These are phyloP conservation scores for Linum trigynum DNA, from an alignment of 345 rosid species.

Conservation along the genomic window DNA sequence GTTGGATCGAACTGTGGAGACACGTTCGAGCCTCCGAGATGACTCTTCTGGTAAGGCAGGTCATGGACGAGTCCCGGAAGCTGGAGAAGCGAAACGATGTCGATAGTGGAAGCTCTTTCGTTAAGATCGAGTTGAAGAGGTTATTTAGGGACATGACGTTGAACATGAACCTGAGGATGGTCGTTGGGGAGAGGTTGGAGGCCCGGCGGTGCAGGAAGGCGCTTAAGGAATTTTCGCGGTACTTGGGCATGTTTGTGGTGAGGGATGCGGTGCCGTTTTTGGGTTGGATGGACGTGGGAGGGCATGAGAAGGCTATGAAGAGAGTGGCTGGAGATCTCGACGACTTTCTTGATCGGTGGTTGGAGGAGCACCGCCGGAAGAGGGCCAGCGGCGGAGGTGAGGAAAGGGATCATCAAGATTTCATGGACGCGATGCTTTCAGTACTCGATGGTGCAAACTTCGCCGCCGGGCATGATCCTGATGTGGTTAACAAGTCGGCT, in stretches of 20 bases:
- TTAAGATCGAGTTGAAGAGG: neutral
- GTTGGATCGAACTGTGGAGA: neutral
- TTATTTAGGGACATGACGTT: neutral
- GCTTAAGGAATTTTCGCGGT: slow-evolving; percentile 5
- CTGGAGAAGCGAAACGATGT: no score
- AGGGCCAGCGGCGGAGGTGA: neutral
- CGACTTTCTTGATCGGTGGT: slow-evolving; percentile 7
- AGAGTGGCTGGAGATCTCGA: slow-evolving; percentile 15
- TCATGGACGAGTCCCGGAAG: neutral
- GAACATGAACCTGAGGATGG: slow-evolving; percentile 2
- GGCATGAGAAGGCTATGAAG: slow-evolving; percentile 25
- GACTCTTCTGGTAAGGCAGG: neutral
- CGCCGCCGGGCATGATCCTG: neutral
- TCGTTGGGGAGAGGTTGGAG: slow-evolving; percentile 6
- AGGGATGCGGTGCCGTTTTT: slow-evolving; percentile 23
- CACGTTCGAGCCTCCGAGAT: neutral
- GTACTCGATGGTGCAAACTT: slow-evolving; percentile 4
- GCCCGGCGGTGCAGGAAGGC: slow-evolving; percentile 15
- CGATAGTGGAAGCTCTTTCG: no score
- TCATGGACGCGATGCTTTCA: slow-evolving; percentile 17
- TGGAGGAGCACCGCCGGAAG: slow-evolving; percentile 17
- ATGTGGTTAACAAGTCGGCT: slow-evolving; percentile 1
- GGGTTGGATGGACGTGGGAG: slow-evolving; percentile 25
- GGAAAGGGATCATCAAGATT: slow-evolving; percentile 6
- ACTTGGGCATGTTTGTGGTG: slow-evolving; percentile 9